Evolutionary conservation across 129 eudicot species (phyloP).

Genomic region (Lactuca saligna): DNA sequence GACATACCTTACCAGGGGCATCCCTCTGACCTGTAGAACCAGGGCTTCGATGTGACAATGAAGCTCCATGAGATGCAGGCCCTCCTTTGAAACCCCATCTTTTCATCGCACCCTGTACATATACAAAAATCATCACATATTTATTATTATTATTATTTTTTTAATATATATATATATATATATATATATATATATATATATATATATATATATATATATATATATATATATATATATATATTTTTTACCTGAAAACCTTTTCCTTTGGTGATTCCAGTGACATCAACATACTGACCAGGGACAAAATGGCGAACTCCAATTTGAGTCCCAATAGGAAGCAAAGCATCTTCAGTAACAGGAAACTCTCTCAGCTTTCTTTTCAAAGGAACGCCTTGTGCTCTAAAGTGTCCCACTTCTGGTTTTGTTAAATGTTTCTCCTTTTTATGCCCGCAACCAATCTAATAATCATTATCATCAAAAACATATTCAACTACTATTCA

Average conservation of each 20-base stretch:
- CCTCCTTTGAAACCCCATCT: constrained; percentile 56
- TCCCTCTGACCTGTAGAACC: constrained; percentile 99
- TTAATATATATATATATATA: too few relatives aligned
- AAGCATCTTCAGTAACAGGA: constrained; percentile 92
- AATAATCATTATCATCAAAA: constrained; percentile 25
- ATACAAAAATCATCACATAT: constrained; percentile 10
- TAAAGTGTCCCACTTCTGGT: constrained; percentile 97
- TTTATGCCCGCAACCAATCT: constrained; percentile 95
- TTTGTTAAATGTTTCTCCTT: constrained; percentile 89
- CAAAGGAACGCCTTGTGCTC: constrained; percentile 94
- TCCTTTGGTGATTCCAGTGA: constrained; percentile 88
- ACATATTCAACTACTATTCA: neutral
- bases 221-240: too few relatives aligned
- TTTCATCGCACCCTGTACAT: constrained; percentile 92
- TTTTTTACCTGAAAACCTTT: constrained; percentile 94
- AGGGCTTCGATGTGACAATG: constrained; percentile 72
- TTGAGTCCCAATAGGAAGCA: constrained; percentile 87
- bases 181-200: too few relatives aligned
- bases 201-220: too few relatives aligned
- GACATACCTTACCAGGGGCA: constrained; percentile 93
- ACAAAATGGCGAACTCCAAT: constrained; percentile 92
- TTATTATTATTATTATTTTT: too few relatives aligned
- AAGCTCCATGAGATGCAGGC: constrained; percentile 95
- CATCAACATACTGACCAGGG: constrained; percentile 90
- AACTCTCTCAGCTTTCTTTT: constrained; percentile 97